phyloP scores from a whole-genome alignment of 768 basidiomycete species.

The Pleurotus djamor region DNA sequence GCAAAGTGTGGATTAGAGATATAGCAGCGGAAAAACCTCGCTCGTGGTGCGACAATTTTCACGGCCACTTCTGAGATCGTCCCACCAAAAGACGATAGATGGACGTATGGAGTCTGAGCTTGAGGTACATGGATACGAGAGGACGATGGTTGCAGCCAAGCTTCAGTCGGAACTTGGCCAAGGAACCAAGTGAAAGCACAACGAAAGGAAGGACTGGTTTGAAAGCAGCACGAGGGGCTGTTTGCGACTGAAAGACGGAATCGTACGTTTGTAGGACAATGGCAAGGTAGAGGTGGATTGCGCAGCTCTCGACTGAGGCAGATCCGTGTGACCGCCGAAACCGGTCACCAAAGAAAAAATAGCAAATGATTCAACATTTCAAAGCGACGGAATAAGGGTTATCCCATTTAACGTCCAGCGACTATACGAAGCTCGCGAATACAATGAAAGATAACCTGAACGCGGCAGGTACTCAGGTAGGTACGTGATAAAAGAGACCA shows the following conservation, averaged over 20 bases:
- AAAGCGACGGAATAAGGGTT: too few species aligned
- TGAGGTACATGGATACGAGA: background rate
- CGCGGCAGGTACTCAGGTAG: background rate
- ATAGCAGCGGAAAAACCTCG: slow-evolving; percentile 7
- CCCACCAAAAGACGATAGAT: background rate
- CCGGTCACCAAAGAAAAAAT: background rate
- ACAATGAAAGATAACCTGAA: background rate
- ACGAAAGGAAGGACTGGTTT: background rate
- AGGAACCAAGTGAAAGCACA: too few species aligned
- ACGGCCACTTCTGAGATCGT: background rate
- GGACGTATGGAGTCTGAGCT: background rate
- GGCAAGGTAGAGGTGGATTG: background rate
- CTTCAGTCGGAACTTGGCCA: too few species aligned
- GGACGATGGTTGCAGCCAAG: background rate
- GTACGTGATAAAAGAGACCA: background rate
- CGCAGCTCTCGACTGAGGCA: background rate
- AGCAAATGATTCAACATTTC: background rate
- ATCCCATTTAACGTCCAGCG: background rate
- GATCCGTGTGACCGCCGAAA: slow-evolving; percentile 1
- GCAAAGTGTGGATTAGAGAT: background rate
- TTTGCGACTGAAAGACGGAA: background rate
- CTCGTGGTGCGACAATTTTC: background rate
- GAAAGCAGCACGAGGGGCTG: background rate
- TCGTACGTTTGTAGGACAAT: background rate
- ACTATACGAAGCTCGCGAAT: background rate